These are phyloP conservation scores for Bretschneidera sinensis DNA, from an alignment of 345 rosid genomes.

Conservation along the genomic window DNA sequence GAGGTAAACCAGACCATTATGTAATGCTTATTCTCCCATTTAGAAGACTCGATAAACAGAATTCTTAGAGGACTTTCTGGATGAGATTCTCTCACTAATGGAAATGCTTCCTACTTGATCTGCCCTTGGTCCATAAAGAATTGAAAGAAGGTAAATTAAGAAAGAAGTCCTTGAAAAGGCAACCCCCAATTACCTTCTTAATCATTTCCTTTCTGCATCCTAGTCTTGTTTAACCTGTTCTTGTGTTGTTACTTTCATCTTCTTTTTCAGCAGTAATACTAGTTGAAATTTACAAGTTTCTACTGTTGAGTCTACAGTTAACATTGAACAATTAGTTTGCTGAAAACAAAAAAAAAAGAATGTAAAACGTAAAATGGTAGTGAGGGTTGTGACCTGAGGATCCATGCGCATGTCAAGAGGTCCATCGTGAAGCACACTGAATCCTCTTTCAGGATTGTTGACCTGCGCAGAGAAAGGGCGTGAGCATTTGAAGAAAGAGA, in stretches of 20 bases:
- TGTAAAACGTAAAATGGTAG: not conserved
- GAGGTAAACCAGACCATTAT: too few relatives aligned
- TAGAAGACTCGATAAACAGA: not conserved
- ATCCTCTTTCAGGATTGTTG: conserved; percentile 83
- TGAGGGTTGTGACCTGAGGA: conserved; percentile 52
- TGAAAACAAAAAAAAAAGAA: too few relatives aligned
- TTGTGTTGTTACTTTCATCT: not conserved
- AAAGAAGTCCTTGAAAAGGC: too few relatives aligned
- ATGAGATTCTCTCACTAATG: not conserved
- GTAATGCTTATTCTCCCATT: too few relatives aligned
- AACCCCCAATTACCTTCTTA: too few relatives aligned
- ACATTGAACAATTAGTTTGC: too few relatives aligned
- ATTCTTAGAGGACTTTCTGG: not conserved
- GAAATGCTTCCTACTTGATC: not conserved
- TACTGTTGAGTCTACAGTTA: not conserved
- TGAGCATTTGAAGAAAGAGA: not conserved
- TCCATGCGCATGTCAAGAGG: conserved; percentile 99
- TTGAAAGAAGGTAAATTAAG: too few relatives aligned
- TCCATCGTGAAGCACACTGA: conserved; percentile 72
- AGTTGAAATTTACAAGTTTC: not conserved
- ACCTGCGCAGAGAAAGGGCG: conserved; percentile 37
- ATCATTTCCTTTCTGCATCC: not conserved
- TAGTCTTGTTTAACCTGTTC: not conserved
- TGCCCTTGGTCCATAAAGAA: too few relatives aligned
- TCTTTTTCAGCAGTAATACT: not conserved